Base-by-base conservation (phyloP, 2,329 filamentous ascomycete species). In the Knoxdaviesia proteae region DNA sequence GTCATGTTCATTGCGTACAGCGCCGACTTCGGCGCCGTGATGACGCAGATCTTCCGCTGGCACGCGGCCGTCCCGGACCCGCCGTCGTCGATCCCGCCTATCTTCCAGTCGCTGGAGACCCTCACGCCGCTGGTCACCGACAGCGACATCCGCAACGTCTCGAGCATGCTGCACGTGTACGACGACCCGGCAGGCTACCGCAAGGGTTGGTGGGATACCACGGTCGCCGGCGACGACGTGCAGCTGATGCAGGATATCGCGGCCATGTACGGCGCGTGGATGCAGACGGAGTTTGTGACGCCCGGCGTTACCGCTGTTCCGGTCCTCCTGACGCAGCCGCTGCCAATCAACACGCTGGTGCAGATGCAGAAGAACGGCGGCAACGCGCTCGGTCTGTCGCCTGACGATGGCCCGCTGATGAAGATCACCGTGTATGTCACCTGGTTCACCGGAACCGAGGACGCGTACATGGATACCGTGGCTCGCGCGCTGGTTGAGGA, bases 361-460 rank as follows among this genome's bases (percentile, higher is more conserved):
- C 44, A 54, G 20, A 59, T 62, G 46, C 47, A 47, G 38, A 56
- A 58, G 42, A 53, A 54, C n/a, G 61, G 60, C 1, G 57, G 58
- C 31, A 63, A 63, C 43, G 47, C 59, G 1, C 49, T 63, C 3
- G 59, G 58, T 2, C 46, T 63, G 4, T 47, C 53, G 6, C 45
- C 49, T 2, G 45, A 53, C 9, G 53, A 55, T 9, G 53, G 51
- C 1, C 47, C 53, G 1, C 37, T 51, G 20, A 52, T 50, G 41
- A 37, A 51, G 6, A 46, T 51, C 8, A 47, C 46, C 34, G 47
- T 48, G 29, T 49, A 42, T 40, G 46, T 48, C 41, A 49, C 47
- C 48, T 53, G 54, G 53, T 31, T 43, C 1, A 39, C 49, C 29
- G 39, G 36, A 6, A 42, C 41, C 7, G 47, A 52, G 33, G 51